Conservation (phyloP, 2,329 filamentous ascomycete genomes). For the Beauveria rudraprayagi region DNA sequence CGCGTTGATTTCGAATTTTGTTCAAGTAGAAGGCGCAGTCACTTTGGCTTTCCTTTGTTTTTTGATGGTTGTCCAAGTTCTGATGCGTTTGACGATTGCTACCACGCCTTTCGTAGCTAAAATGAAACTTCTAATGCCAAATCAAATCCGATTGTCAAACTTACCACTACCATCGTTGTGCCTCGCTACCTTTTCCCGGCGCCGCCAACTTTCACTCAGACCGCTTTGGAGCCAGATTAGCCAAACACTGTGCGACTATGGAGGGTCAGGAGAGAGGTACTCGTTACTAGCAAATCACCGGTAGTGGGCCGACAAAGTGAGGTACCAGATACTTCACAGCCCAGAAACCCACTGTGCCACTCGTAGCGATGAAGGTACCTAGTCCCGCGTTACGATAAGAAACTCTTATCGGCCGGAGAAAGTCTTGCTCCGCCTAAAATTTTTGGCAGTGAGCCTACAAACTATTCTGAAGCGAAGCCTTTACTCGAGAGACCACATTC, state of each 20-base stretch:
- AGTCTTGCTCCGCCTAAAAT: slow-evolving; percentile 21
- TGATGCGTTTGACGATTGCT: slow-evolving; percentile 30
- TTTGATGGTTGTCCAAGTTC: slow-evolving; percentile 28
- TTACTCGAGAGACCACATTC: neutral
- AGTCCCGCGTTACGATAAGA: slow-evolving; percentile 20
- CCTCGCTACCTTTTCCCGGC: too few relatives aligned
- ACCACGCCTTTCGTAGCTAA: slow-evolving; percentile 31
- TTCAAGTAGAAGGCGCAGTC: slow-evolving; percentile 34
- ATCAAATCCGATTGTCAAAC: neutral
- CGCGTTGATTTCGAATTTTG: slow-evolving; percentile 27
- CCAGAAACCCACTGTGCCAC: neutral
- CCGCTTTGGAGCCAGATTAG: neutral
- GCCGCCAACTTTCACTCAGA: neutral
- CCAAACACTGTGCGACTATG: neutral
- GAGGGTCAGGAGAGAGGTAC: neutral
- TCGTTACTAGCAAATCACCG: neutral
- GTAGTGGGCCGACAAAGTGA: neutral
- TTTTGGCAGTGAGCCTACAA: slow-evolving; percentile 17
- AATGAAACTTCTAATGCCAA: slow-evolving; percentile 23
- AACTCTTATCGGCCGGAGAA: slow-evolving; percentile 24
- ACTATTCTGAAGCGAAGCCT: neutral
- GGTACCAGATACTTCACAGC: neutral
- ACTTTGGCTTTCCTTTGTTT: slow-evolving; percentile 32
- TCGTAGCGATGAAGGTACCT: too few relatives aligned
- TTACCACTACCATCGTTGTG: too few relatives aligned